These are phyloP conservation scores for Spergularia bocconei DNA, from an alignment of 148 eudicot genomes.

Conservation along the genomic window DNA sequence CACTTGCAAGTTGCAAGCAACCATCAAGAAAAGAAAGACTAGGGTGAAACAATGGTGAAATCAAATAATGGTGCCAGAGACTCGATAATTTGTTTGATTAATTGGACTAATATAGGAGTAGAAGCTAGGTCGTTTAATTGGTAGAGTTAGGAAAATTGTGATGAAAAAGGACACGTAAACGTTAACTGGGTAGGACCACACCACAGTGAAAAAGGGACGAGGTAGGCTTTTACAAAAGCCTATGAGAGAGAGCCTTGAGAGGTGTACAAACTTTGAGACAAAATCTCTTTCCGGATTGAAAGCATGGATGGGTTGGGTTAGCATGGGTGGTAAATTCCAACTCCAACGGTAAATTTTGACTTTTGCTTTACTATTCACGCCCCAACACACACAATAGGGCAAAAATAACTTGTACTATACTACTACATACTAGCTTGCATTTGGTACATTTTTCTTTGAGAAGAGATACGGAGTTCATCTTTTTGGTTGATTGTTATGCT, in stretches of 20 bases:
- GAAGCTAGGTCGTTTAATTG: not conserved
- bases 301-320: no score
- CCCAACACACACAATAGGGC: not conserved
- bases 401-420: not conserved
- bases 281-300: not conserved
- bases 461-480: no score
- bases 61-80: no score
- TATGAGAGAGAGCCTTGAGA: not conserved
- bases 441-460: no score
- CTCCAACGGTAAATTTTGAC: constrained; percentile 38
- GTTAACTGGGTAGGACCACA: constrained; percentile 20
- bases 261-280: constrained; percentile 25
- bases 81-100: no score
- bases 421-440: no score
- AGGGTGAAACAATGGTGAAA: no score
- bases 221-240: constrained; percentile 1
- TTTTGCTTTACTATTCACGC: not conserved
- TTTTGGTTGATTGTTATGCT: no score
- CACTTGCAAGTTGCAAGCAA: no score
- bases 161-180: not conserved
- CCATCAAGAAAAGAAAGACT: no score
- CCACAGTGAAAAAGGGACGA: constrained; percentile 2
- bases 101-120: not conserved
- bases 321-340: constrained; percentile 11
- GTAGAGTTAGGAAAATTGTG: not conserved